phyloP scores from a whole-genome alignment of 192 early-diverging fungal species.

The Phycomyces nitens region DNA sequence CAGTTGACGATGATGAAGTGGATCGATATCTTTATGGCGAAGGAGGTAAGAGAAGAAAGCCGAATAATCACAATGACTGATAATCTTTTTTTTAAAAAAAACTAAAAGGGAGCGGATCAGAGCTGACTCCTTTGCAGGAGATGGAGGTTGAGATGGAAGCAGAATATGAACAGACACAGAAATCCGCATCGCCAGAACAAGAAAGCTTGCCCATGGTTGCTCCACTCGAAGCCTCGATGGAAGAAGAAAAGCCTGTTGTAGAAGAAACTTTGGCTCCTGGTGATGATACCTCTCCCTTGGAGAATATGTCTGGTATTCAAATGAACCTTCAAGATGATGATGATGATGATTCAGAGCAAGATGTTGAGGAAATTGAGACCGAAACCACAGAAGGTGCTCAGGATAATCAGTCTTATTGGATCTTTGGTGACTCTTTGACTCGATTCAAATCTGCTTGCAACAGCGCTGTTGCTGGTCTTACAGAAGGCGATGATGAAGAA shows the following conservation, averaged over 20 bases:
- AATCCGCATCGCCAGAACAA: not conserved
- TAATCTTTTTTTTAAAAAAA: not conserved
- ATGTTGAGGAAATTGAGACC: not conserved
- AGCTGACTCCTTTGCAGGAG: not conserved
- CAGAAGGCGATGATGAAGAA: constrained; percentile 8
- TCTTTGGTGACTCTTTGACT: constrained; percentile 33
- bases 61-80: not conserved
- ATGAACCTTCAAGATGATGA: not conserved
- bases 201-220: not conserved
- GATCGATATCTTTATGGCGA: constrained; percentile 29
- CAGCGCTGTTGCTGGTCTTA: not conserved
- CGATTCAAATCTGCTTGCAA: constrained; percentile 26
- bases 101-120: not conserved
- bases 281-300: not conserved
- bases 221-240: not conserved
- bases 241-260: not conserved
- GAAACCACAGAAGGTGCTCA: constrained; percentile 4
- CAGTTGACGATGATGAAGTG: constrained; percentile 26
- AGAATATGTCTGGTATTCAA: not conserved
- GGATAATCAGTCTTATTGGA: constrained; percentile 33
- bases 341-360: constrained; percentile 7
- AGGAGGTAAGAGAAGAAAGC: not conserved
- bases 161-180: not conserved
- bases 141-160: not conserved
- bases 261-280: not conserved